Evolutionary conservation across 306 rosid species (phyloP).

Genomic region (Rosa rugosa): DNA sequence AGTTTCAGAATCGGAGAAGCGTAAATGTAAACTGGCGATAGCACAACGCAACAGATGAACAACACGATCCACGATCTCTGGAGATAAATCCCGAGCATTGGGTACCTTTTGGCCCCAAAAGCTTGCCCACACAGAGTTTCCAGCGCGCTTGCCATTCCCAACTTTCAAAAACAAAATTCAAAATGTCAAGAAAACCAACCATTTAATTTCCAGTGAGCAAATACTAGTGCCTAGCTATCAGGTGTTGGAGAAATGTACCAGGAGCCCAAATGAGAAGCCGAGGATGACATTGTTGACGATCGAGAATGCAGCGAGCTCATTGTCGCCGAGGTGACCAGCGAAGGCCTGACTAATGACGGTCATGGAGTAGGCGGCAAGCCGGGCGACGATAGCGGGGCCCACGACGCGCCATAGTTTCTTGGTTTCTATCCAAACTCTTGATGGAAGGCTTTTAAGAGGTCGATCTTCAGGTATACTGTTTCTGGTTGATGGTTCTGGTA

Average conservation of each 20-base stretch:
- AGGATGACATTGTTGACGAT: conserved; percentile 18
- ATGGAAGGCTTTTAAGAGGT: not conserved
- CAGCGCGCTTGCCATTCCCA: conserved; percentile 49
- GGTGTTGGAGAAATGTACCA: conserved; percentile 7
- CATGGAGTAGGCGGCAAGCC: conserved; percentile 16
- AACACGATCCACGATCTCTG: conserved; percentile 46
- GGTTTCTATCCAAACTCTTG: conserved; percentile 24
- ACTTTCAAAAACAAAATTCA: not conserved
- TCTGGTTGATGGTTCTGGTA: conserved; percentile 3
- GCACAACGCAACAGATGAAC: conserved; percentile 22
- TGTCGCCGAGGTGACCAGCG: conserved; percentile 25
- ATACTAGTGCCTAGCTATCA: not conserved
- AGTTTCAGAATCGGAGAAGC: conserved; percentile 35
- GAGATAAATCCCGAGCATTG: conserved; percentile 37
- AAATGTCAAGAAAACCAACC: not conserved
- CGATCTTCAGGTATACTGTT: not conserved
- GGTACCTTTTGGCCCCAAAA: conserved; percentile 38
- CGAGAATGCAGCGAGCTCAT: conserved; percentile 23
- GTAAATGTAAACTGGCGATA: conserved; percentile 27
- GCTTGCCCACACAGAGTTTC: conserved; percentile 51
- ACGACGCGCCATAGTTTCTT: conserved; percentile 23
- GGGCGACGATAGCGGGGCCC: conserved; percentile 21
- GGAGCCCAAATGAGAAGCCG: conserved; percentile 21
- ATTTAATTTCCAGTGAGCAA: not conserved
- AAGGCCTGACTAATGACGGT: conserved; percentile 21